These are phyloP conservation scores for Asparagopsis taxiformis DNA, from an alignment of 31 red algal species.

Conservation along the genomic window DNA sequence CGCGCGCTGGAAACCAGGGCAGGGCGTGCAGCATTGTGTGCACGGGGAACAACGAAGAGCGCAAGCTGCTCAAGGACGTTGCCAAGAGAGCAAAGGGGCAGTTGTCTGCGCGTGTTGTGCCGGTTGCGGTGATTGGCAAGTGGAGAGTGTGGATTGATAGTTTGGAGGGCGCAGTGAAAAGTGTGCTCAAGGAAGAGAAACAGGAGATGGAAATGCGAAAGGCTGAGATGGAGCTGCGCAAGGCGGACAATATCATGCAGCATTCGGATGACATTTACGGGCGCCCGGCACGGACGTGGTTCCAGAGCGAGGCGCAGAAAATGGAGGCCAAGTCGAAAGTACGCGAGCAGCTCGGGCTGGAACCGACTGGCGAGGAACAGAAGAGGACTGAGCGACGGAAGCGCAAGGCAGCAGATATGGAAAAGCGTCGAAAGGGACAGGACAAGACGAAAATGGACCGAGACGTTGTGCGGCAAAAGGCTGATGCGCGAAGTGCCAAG, in stretches of 20 bases:
- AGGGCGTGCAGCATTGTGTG: slow-evolving; percentile 68
- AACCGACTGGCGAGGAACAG: slow-evolving; percentile 1
- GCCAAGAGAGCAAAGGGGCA: slow-evolving; percentile 36
- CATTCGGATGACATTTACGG: slow-evolving; percentile 78
- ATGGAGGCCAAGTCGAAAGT: slow-evolving; percentile 43
- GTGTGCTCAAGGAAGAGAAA: slow-evolving; percentile 56
- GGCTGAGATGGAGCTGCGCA: slow-evolving; percentile 69
- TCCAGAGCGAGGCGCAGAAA: slow-evolving; percentile 65
- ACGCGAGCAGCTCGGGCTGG: slow-evolving; percentile 12
- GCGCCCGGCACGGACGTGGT: slow-evolving; percentile 80
- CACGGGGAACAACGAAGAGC: slow-evolving; percentile 37
- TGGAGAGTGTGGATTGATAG: slow-evolving; percentile 50
- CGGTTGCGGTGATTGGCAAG: slow-evolving; percentile 27
- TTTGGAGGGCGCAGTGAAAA: slow-evolving; percentile 21
- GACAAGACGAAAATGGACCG: slow-evolving; percentile 2
- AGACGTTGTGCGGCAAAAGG: slow-evolving; percentile 8
- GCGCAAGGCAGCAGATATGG: slow-evolving; percentile 6
- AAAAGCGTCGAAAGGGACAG: background rate
- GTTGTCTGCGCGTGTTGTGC: slow-evolving; percentile 51
- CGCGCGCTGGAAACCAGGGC: slow-evolving; percentile 78
- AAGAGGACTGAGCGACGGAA: background rate
- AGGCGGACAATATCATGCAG: slow-evolving; percentile 67
- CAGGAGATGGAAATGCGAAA: slow-evolving; percentile 56
- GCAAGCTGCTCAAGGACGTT: slow-evolving; percentile 42
- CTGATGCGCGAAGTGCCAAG: slow-evolving; percentile 16